Percentiles rank a stretch among this genome's conserved stretches.
Evolutionary conservation across 441 rosid species (phyloP).

Genomic region (California macrophylla): DNA sequence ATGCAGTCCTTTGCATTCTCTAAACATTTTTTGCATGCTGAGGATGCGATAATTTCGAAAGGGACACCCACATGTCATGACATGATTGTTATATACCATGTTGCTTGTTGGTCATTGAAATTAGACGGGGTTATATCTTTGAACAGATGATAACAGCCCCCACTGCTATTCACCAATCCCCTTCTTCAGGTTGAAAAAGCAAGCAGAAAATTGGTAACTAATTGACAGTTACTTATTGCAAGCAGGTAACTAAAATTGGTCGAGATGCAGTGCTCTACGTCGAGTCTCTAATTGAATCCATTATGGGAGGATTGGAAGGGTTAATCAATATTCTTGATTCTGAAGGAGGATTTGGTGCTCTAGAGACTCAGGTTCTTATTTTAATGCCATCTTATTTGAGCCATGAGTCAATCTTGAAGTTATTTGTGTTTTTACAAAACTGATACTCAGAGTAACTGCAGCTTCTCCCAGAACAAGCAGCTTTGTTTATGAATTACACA

Average conservation of each 20-base stretch:
- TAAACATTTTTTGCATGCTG: conserved; percentile 6
- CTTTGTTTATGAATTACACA: conserved; percentile 67
- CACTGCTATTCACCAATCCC: not conserved
- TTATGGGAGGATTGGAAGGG: conserved; percentile 99
- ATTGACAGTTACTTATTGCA: conserved; percentile 14
- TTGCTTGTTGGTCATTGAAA: not conserved
- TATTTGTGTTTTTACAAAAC: conserved; percentile 15
- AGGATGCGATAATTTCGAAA: not conserved
- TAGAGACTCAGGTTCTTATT: conserved; percentile 76
- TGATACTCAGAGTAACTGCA: conserved; percentile 36
- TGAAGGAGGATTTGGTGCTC: conserved; percentile 98
- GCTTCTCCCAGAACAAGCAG: conserved; percentile 99
- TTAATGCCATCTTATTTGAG: conserved; percentile 14
- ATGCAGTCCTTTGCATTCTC: conserved; percentile 4
- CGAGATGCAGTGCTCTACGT: conserved; percentile 93
- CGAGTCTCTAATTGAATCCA: conserved; percentile 95
- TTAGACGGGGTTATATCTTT: not conserved
- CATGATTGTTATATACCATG: not conserved
- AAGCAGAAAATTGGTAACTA: not conserved
- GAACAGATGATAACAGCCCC: not conserved
- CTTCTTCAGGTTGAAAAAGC: conserved; percentile 3
- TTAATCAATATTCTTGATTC: conserved; percentile 97
- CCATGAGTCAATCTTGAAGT: conserved; percentile 14
- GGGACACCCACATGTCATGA: not conserved
- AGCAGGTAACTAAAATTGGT: conserved; percentile 88